phyloP scores from a whole-genome alignment of 306 rosid species.

The Alnus glutinosa region DNA sequence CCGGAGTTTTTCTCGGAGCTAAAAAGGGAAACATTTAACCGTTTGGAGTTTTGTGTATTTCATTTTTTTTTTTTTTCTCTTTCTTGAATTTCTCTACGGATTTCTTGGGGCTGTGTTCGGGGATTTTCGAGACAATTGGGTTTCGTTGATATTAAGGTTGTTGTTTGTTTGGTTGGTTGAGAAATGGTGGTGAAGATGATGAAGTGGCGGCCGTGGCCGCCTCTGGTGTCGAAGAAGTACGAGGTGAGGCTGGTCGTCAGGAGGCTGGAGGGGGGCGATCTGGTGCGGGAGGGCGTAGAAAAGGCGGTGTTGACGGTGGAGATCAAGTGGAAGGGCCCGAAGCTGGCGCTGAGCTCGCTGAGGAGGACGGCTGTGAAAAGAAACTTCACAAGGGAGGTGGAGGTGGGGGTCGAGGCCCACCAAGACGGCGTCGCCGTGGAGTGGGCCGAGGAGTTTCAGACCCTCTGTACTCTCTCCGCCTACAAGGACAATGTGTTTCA shows the following conservation, averaged over 20 bases:
- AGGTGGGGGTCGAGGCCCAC: conserved; percentile 17
- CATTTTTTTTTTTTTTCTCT: background rate
- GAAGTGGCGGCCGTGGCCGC: conserved; percentile 98
- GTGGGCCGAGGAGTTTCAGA: conserved; percentile 86
- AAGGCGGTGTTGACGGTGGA: conserved; percentile 48
- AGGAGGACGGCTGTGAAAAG: conserved; percentile 58
- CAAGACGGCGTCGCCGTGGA: conserved; percentile 38
- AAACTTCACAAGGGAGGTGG: conserved; percentile 66
- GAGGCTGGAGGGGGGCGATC: conserved; percentile 60
- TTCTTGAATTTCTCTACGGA: background rate
- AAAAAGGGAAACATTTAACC: background rate
- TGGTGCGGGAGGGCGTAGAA: conserved; percentile 32
- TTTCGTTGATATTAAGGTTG: background rate
- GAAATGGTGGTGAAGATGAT: conserved; percentile 90
- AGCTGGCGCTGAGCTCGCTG: conserved; percentile 60
- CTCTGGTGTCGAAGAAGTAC: conserved; percentile 58
- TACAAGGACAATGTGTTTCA: conserved; percentile 87
- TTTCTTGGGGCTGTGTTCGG: background rate
- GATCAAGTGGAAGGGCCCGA: conserved; percentile 90
- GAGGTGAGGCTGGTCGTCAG: conserved; percentile 53
- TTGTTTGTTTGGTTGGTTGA: background rate
- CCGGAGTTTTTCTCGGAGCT: conserved; percentile 21
- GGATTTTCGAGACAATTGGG: background rate
- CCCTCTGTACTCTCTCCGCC: conserved; percentile 57
- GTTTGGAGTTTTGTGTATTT: background rate